These are phyloP conservation scores for Rhododendron williamsianum DNA, from an alignment of 148 eudicot species.

Conservation along the genomic window DNA sequence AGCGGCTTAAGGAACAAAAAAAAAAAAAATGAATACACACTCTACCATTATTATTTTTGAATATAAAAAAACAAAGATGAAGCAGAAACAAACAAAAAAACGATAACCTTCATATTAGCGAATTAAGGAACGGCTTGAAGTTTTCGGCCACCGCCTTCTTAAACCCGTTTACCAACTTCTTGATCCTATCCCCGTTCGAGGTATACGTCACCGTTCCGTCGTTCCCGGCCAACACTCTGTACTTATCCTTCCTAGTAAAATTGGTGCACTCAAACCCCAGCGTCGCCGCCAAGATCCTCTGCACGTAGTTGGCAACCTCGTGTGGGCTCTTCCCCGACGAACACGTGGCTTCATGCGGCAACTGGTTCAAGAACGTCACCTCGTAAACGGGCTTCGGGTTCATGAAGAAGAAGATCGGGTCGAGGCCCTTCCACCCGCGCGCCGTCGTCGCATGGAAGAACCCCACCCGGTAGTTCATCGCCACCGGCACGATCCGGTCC, in stretches of 20 bases:
- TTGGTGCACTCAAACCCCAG: constrained; percentile 88
- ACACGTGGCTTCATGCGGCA: constrained; percentile 81
- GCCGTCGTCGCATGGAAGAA: constrained; percentile 90
- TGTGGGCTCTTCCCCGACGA: constrained; percentile 86
- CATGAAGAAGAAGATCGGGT: constrained; percentile 90
- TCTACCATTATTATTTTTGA: not conserved
- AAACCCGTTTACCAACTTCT: constrained; percentile 27
- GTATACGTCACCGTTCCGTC: constrained; percentile 59
- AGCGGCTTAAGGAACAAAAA: not conserved
- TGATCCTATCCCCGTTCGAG: constrained; percentile 14
- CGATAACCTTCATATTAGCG: constrained; percentile 1
- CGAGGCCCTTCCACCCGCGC: constrained; percentile 83
- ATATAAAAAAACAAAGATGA: not conserved
- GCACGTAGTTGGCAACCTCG: constrained; percentile 86
- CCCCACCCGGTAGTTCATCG: constrained; percentile 65
- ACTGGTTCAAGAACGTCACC: constrained; percentile 78
- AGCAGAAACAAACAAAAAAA: not conserved
- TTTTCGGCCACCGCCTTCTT: constrained; percentile 28
- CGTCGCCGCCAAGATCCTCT: constrained; percentile 77
- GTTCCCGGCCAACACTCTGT: constrained; percentile 75
- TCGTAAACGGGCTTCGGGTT: constrained; percentile 86
- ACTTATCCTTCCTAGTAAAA: constrained; percentile 80
- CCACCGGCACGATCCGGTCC: constrained; percentile 76
- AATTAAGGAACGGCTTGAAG: constrained; percentile 42
- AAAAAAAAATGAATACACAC: not conserved